Evolutionary conservation across 352 stramenopile species (phyloP).

Genomic region (Pilasporangium apinafurcum): DNA sequence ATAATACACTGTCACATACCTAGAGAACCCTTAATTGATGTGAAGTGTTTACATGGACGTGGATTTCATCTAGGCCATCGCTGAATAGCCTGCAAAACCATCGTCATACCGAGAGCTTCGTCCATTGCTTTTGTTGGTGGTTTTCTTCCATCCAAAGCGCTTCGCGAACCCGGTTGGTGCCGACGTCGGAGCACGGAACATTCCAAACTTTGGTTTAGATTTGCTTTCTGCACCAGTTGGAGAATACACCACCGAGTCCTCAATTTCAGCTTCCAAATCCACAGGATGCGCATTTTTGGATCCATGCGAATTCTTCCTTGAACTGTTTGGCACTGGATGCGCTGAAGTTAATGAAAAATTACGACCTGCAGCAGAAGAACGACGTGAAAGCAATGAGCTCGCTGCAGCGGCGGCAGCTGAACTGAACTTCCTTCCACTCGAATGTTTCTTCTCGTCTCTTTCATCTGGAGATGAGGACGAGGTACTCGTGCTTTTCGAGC

Average conservation of each 20-base stretch:
- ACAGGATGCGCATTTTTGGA: constrained; percentile 6
- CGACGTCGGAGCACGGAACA: constrained; percentile 1
- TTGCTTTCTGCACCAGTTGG: constrained; percentile 3
- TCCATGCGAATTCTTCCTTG: constrained; percentile 11
- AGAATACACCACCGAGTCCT: constrained; percentile 11
- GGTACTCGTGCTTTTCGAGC: constrained; percentile 8
- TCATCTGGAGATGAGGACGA: constrained; percentile 8
- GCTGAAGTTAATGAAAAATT: constrained; percentile 6
- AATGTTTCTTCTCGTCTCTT: constrained; percentile 1
- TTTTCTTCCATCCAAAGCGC: constrained; percentile 15
- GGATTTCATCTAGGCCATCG: not conserved
- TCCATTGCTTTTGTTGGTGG: constrained; percentile 3
- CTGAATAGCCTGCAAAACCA: constrained; percentile 1
- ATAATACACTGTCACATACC: too few relatives aligned
- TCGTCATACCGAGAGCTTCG: constrained; percentile 1
- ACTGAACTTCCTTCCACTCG: constrained; percentile 1
- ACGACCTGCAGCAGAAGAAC: not conserved
- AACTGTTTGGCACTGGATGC: constrained; percentile 7
- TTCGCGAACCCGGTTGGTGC: constrained; percentile 5
- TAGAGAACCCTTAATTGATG: too few relatives aligned
- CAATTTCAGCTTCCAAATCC: constrained; percentile 1
- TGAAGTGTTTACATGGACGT: too few relatives aligned
- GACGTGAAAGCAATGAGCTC: not conserved
- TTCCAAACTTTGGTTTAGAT: constrained; percentile 9
- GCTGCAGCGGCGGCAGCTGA: constrained; percentile 4